These are phyloP conservation scores for Coniochaeta prunicola DNA, from an alignment of 2,329 filamentous ascomycete genomes.

Conservation along the genomic window DNA sequence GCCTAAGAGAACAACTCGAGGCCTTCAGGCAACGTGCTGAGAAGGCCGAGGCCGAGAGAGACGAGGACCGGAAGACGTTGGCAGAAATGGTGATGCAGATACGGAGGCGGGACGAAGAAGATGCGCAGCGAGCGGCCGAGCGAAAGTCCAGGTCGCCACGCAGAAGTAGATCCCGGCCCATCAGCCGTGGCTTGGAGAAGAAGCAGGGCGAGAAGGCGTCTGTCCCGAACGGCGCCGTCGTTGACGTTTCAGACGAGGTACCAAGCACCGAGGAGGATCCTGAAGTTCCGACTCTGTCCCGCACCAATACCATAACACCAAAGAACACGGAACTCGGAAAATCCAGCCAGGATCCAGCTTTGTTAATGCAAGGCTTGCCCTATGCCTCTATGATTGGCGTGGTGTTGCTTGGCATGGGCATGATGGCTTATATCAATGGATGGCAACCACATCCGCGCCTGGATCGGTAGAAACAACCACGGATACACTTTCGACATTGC, in stretches of 20 bases:
- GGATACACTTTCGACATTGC: background rate
- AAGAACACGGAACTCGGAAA: constrained; percentile 25
- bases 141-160: constrained; percentile 32
- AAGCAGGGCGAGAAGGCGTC: constrained; percentile 11
- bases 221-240: constrained; percentile 14
- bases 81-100: constrained; percentile 85
- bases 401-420: constrained; percentile 70
- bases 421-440: constrained; percentile 83
- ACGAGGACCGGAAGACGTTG: constrained; percentile 64
- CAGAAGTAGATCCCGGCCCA: constrained; percentile 19
- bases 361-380: constrained; percentile 52
- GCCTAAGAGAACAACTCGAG: constrained; percentile 74
- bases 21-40: constrained; percentile 72
- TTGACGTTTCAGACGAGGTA: constrained; percentile 5
- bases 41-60: constrained; percentile 69
- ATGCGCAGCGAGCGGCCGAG: constrained; percentile 34
- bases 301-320: constrained; percentile 41
- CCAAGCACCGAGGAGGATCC: constrained; percentile 19
- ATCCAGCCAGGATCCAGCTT: constrained; percentile 33
- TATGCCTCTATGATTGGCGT: constrained; percentile 80
- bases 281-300: constrained; percentile 33
- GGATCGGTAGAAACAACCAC: constrained; percentile 19
- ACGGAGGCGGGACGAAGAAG: constrained; percentile 56
- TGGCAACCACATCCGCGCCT: constrained; percentile 53
- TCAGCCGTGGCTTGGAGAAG: constrained; percentile 8